Evolutionary conservation across 2,329 filamentous ascomycete species (phyloP).

Genomic region (Pseudogymnoascus sp.): DNA sequence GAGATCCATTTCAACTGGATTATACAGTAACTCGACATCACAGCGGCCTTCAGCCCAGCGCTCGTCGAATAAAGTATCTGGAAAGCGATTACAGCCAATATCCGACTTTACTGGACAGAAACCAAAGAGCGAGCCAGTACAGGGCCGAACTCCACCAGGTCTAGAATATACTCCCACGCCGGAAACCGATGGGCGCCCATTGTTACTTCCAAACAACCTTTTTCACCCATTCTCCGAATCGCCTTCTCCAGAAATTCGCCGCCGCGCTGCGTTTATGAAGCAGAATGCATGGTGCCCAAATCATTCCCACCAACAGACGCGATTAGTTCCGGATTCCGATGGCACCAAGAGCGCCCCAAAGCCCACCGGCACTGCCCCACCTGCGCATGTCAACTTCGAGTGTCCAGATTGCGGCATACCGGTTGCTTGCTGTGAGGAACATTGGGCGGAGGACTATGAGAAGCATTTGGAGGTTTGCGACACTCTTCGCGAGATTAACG

Average conservation of each 20-base stretch:
- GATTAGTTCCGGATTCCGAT: slow-evolving; percentile 55
- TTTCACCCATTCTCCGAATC: slow-evolving; percentile 91
- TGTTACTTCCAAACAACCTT: slow-evolving; percentile 59
- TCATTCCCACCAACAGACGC: slow-evolving; percentile 72
- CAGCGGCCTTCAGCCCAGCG: slow-evolving; percentile 12
- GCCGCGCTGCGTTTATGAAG: slow-evolving; percentile 81
- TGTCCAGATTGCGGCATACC: slow-evolving; percentile 95
- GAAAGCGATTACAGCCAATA: slow-evolving; percentile 20
- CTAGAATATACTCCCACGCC: slow-evolving; percentile 19
- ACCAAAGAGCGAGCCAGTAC: slow-evolving; percentile 22
- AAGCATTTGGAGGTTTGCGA: slow-evolving; percentile 89
- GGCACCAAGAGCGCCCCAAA: slow-evolving; percentile 55
- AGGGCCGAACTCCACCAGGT: slow-evolving; percentile 20
- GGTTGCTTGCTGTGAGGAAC: slow-evolving; percentile 85
- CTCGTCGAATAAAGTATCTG: slow-evolving; percentile 15
- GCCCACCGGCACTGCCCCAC: slow-evolving; percentile 49
- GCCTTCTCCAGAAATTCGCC: slow-evolving; percentile 78
- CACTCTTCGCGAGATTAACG: slow-evolving; percentile 83
- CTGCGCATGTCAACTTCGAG: slow-evolving; percentile 83
- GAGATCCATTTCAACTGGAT: slow-evolving; percentile 22
- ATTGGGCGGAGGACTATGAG: slow-evolving; percentile 96
- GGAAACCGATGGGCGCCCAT: slow-evolving; percentile 21
- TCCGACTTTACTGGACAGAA: slow-evolving; percentile 19
- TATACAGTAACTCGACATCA: slow-evolving; percentile 14
- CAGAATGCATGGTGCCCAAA: slow-evolving; percentile 93